A percentile compares a stretch with the other conserved stretches of the same genome.
These are phyloP conservation scores for Pythium myriotylum DNA, from an alignment of 352 stramenopile species.

Conservation along the genomic window DNA sequence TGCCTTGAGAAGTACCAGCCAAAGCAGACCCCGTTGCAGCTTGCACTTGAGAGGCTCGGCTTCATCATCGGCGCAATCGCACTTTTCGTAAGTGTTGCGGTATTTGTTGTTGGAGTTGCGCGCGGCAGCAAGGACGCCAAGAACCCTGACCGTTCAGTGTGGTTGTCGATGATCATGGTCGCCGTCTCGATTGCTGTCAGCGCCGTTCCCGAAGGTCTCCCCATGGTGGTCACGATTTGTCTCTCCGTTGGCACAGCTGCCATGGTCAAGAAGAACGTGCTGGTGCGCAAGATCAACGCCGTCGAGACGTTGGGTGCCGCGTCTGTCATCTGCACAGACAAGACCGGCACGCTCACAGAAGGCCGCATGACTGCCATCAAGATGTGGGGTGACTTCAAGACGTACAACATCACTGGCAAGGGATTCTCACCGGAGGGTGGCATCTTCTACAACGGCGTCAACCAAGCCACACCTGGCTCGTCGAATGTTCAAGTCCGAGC, in stretches of 20 bases:
- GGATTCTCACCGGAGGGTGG: too few relatives aligned
- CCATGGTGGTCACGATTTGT: constrained; percentile 85
- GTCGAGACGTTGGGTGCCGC: constrained; percentile 88
- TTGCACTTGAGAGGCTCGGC: constrained; percentile 93
- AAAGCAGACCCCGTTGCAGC: constrained; percentile 90
- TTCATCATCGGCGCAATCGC: constrained; percentile 89
- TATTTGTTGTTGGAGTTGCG: constrained; percentile 87
- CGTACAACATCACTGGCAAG: too few relatives aligned
- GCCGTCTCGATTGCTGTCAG: constrained; percentile 88
- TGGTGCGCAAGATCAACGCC: constrained; percentile 86
- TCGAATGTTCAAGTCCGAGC: constrained; percentile 55
- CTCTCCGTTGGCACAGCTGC: constrained; percentile 67
- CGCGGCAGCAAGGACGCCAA: constrained; percentile 55
- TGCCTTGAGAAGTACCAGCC: constrained; percentile 67
- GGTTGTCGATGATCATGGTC: constrained; percentile 94
- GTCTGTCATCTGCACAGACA: constrained; percentile 93
- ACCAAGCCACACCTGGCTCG: too few relatives aligned
- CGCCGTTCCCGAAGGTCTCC: constrained; percentile 76
- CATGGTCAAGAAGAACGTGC: constrained; percentile 80
- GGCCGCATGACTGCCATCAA: constrained; percentile 85
- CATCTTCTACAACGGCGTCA: too few relatives aligned
- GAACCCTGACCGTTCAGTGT: constrained; percentile 78
- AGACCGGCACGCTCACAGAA: constrained; percentile 94
- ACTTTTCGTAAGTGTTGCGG: constrained; percentile 85
- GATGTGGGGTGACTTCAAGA: too few relatives aligned